Evolutionary conservation across 495 filamentous ascomycete genomes (phyloP), one percentile per base, ranked within the genome.

Genomic region (Cercophora scortea): DNA sequence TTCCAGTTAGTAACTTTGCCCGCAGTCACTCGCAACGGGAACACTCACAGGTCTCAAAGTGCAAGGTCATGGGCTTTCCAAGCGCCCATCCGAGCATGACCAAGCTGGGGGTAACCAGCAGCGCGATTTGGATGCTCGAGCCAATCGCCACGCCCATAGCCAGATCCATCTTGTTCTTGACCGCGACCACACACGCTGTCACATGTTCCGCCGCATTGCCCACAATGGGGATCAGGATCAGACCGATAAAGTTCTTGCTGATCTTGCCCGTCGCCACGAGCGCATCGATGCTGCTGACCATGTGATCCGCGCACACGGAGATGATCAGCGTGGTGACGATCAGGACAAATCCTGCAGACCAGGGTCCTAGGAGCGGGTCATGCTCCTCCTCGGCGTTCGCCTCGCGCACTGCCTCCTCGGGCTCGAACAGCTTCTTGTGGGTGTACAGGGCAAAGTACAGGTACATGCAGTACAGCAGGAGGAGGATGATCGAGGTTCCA

Each of bases 151-250:
- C 91, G 15, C 88, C 87, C 71, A 98, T 88, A 15, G 92, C 92
- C 13, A 98, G 78, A 60, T 96, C 90, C 93, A 97, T 98, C 79
- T 98, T 98, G 69, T 94, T 79, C 72, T 95, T 95, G 61, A 85
- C 79, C 0, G 93, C 88, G 40, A 96, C 92, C 32, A 96, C 85
- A 39, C 90, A 85, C 11, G 93, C 93, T 8, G 93, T 96, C 39
- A 95, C 91, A 66, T 98, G 93, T 70, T 98, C 93, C 8, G 93
- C 93, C 2, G 93, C 93, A 61, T 98, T 98, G 53, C 93, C 93
- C 35, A 98, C 93, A 63, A 98, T 96, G 25, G 93, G 93, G 42
- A 98, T 87, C 36, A 98, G 77, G 54, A 98, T 86, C 49, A 98
- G 78, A 74, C 93, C 93, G 64, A 97, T 93, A 67, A 98, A 98